Evolutionary conservation across 108 stramenopile genomes (phyloP).

Genomic region (Poteriospumella lacustris): DNA sequence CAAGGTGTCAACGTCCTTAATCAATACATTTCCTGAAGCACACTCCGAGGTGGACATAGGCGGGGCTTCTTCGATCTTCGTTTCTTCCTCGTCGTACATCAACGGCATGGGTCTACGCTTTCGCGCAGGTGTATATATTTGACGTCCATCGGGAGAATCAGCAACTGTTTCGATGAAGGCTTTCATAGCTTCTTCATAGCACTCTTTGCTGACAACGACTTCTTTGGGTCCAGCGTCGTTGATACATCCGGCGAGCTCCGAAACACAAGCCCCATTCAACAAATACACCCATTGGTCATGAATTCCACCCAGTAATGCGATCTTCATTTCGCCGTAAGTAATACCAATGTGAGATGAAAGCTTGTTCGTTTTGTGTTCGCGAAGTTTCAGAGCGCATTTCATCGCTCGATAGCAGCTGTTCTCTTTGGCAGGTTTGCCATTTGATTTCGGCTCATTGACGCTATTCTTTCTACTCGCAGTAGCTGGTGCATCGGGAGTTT

Average conservation of each 20-base stretch:
- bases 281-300: conserved; percentile 27
- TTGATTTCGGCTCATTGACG: not conserved
- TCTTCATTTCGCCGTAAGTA: conserved; percentile 20
- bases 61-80: not conserved
- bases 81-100: not conserved
- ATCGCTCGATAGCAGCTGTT: conserved; percentile 20
- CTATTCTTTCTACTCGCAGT: too few relatives aligned
- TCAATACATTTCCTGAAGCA: not conserved
- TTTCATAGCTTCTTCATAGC: conserved; percentile 12
- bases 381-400: not conserved
- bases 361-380: not conserved
- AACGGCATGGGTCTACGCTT: not conserved
- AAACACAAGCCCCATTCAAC: conserved; percentile 10
- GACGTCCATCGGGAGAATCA: not conserved
- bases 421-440: too few relatives aligned
- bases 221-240: conserved; percentile 11
- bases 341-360: conserved; percentile 18
- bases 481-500: not conserved
- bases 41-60: not conserved
- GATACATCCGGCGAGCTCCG: conserved; percentile 13
- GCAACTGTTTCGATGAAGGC: too few relatives aligned
- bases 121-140: not conserved
- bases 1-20: not conserved
- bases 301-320: conserved; percentile 21
- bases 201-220: not conserved